phyloP scores from a whole-genome alignment of 1,284 basidiomycete genomes.

The Rhodotorula sp. region DNA sequence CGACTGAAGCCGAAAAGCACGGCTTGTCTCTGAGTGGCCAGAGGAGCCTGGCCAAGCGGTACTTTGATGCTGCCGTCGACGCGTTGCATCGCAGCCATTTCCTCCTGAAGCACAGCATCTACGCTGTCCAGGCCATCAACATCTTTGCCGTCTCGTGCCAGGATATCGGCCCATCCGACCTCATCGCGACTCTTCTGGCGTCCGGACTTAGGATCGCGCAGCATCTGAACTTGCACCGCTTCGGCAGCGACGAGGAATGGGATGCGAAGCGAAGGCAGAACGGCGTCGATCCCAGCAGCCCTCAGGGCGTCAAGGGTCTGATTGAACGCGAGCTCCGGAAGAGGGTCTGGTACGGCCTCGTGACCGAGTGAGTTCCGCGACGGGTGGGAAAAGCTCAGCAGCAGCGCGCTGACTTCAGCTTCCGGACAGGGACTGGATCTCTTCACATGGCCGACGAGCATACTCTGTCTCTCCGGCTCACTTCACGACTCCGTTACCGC shows the following conservation, averaged over 20 bases:
- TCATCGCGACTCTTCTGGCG: constrained; percentile 36
- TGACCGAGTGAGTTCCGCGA: constrained; percentile 20
- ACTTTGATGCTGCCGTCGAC: constrained; percentile 32
- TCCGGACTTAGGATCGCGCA: constrained; percentile 34
- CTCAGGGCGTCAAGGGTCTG: constrained; percentile 26
- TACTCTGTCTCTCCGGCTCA: constrained; percentile 31
- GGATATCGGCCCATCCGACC: constrained; percentile 31
- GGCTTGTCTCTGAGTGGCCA: constrained; percentile 3
- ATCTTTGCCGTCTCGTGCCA: constrained; percentile 28
- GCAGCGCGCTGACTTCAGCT: background rate
- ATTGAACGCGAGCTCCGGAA: constrained; percentile 39
- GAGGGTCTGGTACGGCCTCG: constrained; percentile 33
- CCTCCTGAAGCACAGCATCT: constrained; percentile 32
- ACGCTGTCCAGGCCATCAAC: constrained; percentile 30
- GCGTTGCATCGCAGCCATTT: constrained; percentile 34
- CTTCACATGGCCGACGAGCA: constrained; percentile 20
- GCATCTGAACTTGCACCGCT: constrained; percentile 35
- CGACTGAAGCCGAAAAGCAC: constrained; percentile 5
- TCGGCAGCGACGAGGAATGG: constrained; percentile 33
- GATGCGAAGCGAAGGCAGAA: constrained; percentile 23
- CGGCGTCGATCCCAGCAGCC: constrained; percentile 29
- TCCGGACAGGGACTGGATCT: constrained; percentile 29
- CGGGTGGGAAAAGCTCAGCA: background rate
- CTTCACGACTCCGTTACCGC: constrained; percentile 33
- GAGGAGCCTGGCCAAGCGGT: constrained; percentile 18